Conservation (phyloP, 1,284 basidiomycete species). For the Puccinia sorghi region DNA sequence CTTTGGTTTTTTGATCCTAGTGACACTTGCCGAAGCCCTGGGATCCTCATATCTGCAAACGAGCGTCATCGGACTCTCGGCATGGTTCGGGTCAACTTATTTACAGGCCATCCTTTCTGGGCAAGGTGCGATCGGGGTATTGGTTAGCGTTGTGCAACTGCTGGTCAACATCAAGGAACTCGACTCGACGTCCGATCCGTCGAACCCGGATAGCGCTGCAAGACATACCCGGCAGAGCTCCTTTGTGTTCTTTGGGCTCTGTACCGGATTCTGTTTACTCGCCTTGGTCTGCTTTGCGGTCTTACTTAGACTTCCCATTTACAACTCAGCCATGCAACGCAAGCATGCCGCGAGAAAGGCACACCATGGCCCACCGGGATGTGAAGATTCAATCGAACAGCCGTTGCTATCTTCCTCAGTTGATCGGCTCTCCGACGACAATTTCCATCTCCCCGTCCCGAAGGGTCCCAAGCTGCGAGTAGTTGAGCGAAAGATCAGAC, state of each 20-base stretch:
- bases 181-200: conserved; percentile 32
- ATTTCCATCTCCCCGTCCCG: not conserved
- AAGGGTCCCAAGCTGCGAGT: conserved; percentile 1
- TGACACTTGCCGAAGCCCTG: conserved; percentile 26
- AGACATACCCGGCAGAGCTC: conserved; percentile 25
- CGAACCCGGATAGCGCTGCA: not conserved
- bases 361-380: not conserved
- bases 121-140: conserved; percentile 55
- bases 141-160: conserved; percentile 55
- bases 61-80: conserved; percentile 51
- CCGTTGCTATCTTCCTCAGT: conserved; percentile 10
- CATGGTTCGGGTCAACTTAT: conserved; percentile 54
- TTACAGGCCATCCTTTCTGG: conserved; percentile 56
- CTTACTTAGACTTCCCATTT: conserved; percentile 27
- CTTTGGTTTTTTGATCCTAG: conserved; percentile 24
- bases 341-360: conserved; percentile 8
- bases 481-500: conserved; percentile 56
- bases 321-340: conserved; percentile 22
- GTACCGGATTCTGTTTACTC: conserved; percentile 17
- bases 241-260: conserved; percentile 16
- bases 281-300: conserved; percentile 18
- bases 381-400: conserved; percentile 1
- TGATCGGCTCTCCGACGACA: not conserved
- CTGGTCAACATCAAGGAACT: conserved; percentile 53
- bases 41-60: conserved; percentile 27